Evolutionary conservation across 1,284 basidiomycete genomes (phyloP).

Genomic region (Ganoderma lingzhi): DNA sequence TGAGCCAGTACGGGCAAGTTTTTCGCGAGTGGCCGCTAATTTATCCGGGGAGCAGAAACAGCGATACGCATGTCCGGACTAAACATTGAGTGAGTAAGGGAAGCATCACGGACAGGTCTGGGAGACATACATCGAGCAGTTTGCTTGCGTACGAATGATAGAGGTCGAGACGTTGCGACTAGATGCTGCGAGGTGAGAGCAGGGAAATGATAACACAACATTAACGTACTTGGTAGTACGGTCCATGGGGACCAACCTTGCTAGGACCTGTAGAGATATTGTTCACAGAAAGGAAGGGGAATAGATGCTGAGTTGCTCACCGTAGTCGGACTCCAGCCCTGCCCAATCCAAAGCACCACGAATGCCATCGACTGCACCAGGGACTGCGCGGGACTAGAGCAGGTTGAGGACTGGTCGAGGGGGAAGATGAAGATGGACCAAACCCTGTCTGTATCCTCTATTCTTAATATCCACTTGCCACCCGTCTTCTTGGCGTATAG

Average conservation of each 20-base stretch:
- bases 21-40: slow-evolving; percentile 72
- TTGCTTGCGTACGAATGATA: slow-evolving; percentile 81
- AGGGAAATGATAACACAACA: neutral
- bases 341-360: slow-evolving; percentile 87
- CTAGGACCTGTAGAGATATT: slow-evolving; percentile 69
- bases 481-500: slow-evolving; percentile 82
- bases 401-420: neutral
- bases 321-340: slow-evolving; percentile 93
- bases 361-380: slow-evolving; percentile 86
- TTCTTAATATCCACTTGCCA: slow-evolving; percentile 90
- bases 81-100: slow-evolving; percentile 9
- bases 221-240: slow-evolving; percentile 80
- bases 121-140: slow-evolving; percentile 72
- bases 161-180: slow-evolving; percentile 91
- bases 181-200: slow-evolving; percentile 15
- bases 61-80: slow-evolving; percentile 91
- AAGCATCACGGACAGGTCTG: slow-evolving; percentile 6
- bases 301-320: slow-evolving; percentile 48
- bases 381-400: slow-evolving; percentile 78
- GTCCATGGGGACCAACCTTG: slow-evolving; percentile 74
- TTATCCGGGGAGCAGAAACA: slow-evolving; percentile 90
- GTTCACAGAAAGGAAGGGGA: neutral
- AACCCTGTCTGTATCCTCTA: slow-evolving; percentile 96
- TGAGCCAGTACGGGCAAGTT: slow-evolving; percentile 74
- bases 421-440: slow-evolving; percentile 34